Conservation (phyloP, 805 yeast genomes). For the Ogataea ganodermae region DNA sequence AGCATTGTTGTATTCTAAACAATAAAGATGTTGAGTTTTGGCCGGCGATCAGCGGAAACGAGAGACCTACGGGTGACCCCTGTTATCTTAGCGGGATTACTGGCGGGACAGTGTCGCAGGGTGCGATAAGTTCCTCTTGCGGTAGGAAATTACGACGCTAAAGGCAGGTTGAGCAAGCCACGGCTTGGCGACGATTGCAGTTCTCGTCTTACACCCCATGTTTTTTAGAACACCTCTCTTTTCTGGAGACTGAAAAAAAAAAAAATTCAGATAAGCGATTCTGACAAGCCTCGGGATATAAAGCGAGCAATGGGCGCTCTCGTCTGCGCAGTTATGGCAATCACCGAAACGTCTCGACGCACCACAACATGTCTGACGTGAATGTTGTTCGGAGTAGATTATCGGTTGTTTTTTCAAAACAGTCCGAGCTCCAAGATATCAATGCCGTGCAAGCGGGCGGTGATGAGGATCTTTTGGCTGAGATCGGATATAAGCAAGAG, state of each 20-base stretch:
- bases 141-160: too few species aligned
- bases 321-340: not conserved
- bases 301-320: too few species aligned
- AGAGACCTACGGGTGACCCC: not conserved
- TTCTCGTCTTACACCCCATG: not conserved
- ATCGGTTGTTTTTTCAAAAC: conserved; percentile 6
- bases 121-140: not conserved
- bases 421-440: conserved; percentile 28
- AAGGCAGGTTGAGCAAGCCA: too few species aligned
- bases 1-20: too few species aligned
- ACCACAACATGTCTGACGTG: conserved; percentile 5
- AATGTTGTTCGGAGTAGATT: conserved; percentile 2
- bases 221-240: too few species aligned
- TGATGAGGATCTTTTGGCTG: conserved; percentile 43
- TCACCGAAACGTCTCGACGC: not conserved
- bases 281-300: too few species aligned
- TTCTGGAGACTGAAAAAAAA: too few species aligned
- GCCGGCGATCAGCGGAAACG: not conserved
- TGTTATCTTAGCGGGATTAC: not conserved
- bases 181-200: not conserved
- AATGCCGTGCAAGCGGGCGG: conserved; percentile 28
- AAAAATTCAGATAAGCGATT: too few species aligned
- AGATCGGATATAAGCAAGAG: conserved; percentile 73
- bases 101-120: too few species aligned
- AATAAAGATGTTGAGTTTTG: not conserved